A percentile compares a stretch with the other conserved stretches of the same genome.
Conservation (phyloP, 2,329 filamentous ascomycete genomes). For the Cladosporium sp. region DNA sequence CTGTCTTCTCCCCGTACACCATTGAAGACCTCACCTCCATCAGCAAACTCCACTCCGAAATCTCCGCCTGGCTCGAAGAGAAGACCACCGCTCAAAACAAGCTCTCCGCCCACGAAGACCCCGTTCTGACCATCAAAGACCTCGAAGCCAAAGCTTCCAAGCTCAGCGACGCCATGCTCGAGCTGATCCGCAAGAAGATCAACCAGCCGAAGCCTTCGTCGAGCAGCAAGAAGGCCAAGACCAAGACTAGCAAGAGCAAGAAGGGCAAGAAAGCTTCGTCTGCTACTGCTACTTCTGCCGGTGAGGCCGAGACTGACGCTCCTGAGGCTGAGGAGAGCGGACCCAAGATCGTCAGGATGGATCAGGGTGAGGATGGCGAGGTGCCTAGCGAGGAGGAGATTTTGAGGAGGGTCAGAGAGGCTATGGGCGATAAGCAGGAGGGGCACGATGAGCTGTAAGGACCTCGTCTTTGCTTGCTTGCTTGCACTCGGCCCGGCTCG, state of each 20-base stretch:
- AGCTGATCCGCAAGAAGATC: conserved; percentile 67
- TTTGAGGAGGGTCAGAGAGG: conserved; percentile 20
- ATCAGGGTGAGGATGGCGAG: conserved; percentile 18
- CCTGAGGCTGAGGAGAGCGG: conserved; percentile 18
- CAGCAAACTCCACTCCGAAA: conserved; percentile 58
- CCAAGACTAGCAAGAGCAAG: conserved; percentile 17
- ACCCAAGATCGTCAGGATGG: conserved; percentile 4
- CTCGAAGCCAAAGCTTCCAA: conserved; percentile 64
- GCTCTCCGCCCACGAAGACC: conserved; percentile 67
- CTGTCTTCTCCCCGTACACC: conserved; percentile 63
- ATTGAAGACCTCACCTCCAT: conserved; percentile 66
- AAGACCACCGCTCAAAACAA: conserved; percentile 67
- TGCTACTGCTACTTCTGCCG: conserved; percentile 15
- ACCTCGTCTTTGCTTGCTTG: not conserved
- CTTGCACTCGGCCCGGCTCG: not conserved
- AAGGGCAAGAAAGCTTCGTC: conserved; percentile 5
- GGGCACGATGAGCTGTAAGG: conserved; percentile 18
- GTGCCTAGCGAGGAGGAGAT: conserved; percentile 27
- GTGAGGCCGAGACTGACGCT: conserved; percentile 29
- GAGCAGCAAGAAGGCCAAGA: conserved; percentile 32
- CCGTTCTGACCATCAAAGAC: conserved; percentile 69
- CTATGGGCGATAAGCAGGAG: conserved; percentile 6
- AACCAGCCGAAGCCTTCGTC: conserved; percentile 38
- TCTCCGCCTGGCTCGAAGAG: conserved; percentile 69
- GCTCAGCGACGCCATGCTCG: conserved; percentile 66